These are phyloP conservation scores for Hypoxylon crocopeplum DNA, from an alignment of 495 filamentous ascomycete species.

Conservation along the genomic window DNA sequence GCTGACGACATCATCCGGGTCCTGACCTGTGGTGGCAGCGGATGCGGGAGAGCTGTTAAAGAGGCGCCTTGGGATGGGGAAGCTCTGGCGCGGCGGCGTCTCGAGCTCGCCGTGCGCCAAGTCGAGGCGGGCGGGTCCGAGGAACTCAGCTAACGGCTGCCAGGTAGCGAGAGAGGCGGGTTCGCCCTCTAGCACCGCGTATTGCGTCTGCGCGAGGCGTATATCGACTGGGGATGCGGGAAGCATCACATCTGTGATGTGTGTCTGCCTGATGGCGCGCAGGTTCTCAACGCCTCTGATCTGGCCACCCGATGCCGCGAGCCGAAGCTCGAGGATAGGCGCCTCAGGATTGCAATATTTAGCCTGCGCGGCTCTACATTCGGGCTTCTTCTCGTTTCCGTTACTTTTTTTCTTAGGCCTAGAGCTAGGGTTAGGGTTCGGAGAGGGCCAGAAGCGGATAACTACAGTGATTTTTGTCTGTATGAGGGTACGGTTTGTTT, in stretches of 20 bases:
- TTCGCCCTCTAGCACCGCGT: slow-evolving; percentile 30
- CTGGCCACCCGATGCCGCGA: slow-evolving; percentile 41
- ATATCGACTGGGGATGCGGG: slow-evolving; percentile 49
- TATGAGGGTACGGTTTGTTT: neutral
- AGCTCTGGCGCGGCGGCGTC: slow-evolving; percentile 43
- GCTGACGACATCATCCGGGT: slow-evolving; percentile 29
- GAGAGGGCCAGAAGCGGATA: slow-evolving; percentile 32
- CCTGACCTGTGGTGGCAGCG: neutral
- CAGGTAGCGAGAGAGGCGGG: slow-evolving; percentile 30
- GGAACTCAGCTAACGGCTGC: slow-evolving; percentile 44
- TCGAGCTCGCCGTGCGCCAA: slow-evolving; percentile 43
- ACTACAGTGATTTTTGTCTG: slow-evolving; percentile 18
- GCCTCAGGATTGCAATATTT: slow-evolving; percentile 28
- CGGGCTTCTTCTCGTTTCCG: neutral
- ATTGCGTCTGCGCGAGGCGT: slow-evolving; percentile 47
- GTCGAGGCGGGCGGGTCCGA: slow-evolving; percentile 45
- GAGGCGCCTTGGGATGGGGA: slow-evolving; percentile 47
- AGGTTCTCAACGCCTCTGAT: slow-evolving; percentile 29
- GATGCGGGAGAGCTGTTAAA: slow-evolving; percentile 12
- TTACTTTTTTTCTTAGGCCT: neutral
- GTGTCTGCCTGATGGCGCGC: slow-evolving; percentile 23
- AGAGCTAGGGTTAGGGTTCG: neutral
- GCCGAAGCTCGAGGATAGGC: slow-evolving; percentile 47
- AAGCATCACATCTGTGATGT: slow-evolving; percentile 42
- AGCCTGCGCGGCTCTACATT: neutral